These are phyloP conservation scores for Exophiala sideris DNA, from an alignment of 2,329 filamentous ascomycete species.

Conservation along the genomic window DNA sequence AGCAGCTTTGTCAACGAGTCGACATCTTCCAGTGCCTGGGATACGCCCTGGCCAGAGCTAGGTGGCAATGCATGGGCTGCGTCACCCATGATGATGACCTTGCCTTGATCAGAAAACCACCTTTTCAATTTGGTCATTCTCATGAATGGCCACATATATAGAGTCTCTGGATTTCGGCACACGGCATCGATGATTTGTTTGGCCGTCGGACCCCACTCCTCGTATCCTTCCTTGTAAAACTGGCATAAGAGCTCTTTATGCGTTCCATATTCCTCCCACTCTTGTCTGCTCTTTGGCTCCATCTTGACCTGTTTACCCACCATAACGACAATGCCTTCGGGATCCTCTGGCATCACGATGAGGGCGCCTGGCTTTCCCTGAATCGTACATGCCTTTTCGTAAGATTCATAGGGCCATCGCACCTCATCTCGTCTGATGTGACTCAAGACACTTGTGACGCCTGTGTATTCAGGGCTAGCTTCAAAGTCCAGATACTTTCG, in stretches of 20 bases:
- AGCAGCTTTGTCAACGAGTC: constrained; percentile 46
- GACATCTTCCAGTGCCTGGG: constrained; percentile 55
- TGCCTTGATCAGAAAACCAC: constrained; percentile 50
- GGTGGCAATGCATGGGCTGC: constrained; percentile 56
- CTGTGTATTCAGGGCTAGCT: constrained; percentile 50
- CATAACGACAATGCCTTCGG: constrained; percentile 34
- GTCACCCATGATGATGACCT: constrained; percentile 55
- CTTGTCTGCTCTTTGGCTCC: constrained; percentile 32
- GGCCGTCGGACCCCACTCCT: constrained; percentile 33
- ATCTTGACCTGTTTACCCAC: constrained; percentile 35
- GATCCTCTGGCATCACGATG: constrained; percentile 38
- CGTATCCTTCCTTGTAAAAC: constrained; percentile 13
- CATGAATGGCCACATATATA: constrained; percentile 50
- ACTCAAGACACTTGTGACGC: constrained; percentile 41
- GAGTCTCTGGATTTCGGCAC: constrained; percentile 8
- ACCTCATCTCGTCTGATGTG: constrained; percentile 28
- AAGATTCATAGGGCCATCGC: constrained; percentile 17
- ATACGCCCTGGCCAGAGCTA: constrained; percentile 53
- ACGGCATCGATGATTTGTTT: constrained; percentile 35
- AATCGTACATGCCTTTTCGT: constrained; percentile 34
- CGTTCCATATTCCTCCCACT: constrained; percentile 33
- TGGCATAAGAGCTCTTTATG: constrained; percentile 29
- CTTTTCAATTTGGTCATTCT: constrained; percentile 45
- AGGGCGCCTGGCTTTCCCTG: constrained; percentile 36
- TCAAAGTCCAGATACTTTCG: constrained; percentile 51